phyloP scores from a whole-genome alignment of 129 eudicot genomes.

The Logfia minima region DNA sequence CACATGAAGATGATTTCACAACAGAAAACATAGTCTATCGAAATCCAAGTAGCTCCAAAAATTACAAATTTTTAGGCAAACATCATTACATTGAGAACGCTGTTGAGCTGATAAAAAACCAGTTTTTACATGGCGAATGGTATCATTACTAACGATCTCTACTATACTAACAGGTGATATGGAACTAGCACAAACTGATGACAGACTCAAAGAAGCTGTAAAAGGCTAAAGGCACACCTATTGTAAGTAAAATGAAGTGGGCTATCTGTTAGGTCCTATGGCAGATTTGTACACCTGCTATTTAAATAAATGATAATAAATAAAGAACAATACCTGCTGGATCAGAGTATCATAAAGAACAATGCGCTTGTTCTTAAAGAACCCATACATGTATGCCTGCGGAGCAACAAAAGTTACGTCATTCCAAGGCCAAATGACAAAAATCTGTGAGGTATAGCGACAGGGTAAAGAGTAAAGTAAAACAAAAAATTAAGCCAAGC shows the following conservation, averaged over 20 bases:
- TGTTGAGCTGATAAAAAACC: not conserved
- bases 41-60: not conserved
- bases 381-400: constrained; percentile 99
- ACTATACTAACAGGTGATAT: too few species aligned
- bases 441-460: not conserved
- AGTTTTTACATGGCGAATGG: too few species aligned
- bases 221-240: not conserved
- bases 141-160: too few species aligned
- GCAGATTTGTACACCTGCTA: not conserved
- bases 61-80: not conserved
- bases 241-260: not conserved
- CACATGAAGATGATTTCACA: not conserved
- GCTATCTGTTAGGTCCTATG: constrained; percentile 4
- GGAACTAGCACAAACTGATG: too few species aligned
- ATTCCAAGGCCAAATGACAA: constrained; percentile 20
- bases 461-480: not conserved
- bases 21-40: not conserved
- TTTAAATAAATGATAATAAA: not conserved
- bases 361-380: constrained; percentile 93
- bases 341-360: constrained; percentile 95
- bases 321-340: constrained; percentile 68
- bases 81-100: not conserved
- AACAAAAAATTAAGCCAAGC: not conserved
- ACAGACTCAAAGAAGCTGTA: too few species aligned
- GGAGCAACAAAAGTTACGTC: constrained; percentile 18